phyloP scores from a whole-genome alignment of 306 rosid genomes.

The Fragaria vesca region DNA sequence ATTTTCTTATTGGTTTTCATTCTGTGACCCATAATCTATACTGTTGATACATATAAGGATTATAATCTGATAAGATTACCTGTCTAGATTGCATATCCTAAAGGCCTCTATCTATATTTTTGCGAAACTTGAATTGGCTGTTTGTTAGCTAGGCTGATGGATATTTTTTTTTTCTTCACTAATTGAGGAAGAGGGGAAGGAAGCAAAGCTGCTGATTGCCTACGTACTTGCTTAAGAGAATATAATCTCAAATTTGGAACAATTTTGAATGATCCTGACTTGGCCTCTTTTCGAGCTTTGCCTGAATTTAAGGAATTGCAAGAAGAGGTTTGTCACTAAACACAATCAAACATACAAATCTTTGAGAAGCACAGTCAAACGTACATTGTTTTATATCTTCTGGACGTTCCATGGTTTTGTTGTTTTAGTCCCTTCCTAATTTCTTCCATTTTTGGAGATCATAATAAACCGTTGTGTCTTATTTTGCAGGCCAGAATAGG shows the following conservation, averaged over 20 bases:
- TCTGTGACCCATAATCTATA: background rate
- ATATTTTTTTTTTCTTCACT: slow-evolving; percentile 36
- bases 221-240: slow-evolving; percentile 82
- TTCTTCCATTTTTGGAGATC: slow-evolving; percentile 16
- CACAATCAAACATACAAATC: background rate
- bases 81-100: background rate
- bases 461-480: slow-evolving; percentile 13
- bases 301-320: slow-evolving; percentile 94
- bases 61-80: background rate
- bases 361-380: background rate
- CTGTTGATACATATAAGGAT: background rate
- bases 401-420: background rate
- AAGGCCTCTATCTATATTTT: background rate
- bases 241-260: slow-evolving; percentile 91
- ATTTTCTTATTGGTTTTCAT: background rate
- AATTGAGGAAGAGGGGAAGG: slow-evolving; percentile 90
- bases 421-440: background rate
- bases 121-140: background rate
- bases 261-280: slow-evolving; percentile 92
- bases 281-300: slow-evolving; percentile 93
- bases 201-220: slow-evolving; percentile 84
- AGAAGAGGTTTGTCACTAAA: slow-evolving; percentile 70
- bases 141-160: slow-evolving; percentile 22
- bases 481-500: slow-evolving; percentile 79
- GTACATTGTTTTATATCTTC: background rate